A percentile compares a stretch with the other conserved stretches of the same genome.
These are phyloP conservation scores for Anthoceros angustus DNA, from an alignment of 225 moss, liverwort and hornwort genomes.

Conservation along the genomic window DNA sequence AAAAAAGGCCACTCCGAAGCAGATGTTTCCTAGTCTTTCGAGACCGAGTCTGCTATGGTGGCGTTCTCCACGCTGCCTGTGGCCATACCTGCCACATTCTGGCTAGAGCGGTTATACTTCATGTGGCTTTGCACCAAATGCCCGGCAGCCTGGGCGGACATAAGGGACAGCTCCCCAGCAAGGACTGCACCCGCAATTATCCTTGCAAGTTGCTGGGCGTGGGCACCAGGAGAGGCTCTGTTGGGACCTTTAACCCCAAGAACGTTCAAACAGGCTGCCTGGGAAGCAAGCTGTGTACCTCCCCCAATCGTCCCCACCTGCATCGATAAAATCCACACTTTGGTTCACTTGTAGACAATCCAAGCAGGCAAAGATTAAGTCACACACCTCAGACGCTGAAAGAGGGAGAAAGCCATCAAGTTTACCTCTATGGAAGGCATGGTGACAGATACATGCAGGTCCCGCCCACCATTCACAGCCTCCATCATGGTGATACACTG, in stretches of 20 bases:
- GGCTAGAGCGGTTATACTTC: conserved; percentile 38
- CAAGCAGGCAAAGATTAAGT: no score
- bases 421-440: conserved; percentile 41
- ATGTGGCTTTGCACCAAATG: conserved; percentile 32
- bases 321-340: conserved; percentile 6
- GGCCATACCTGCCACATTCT: conserved; percentile 20
- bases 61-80: not conserved
- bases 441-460: conserved; percentile 32
- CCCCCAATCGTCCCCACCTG: conserved; percentile 46
- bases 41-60: no score
- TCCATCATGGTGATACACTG: conserved; percentile 45
- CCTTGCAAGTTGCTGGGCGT: conserved; percentile 28
- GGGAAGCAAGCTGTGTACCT: conserved; percentile 37
- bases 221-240: conserved; percentile 24
- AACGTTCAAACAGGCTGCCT: conserved; percentile 30
- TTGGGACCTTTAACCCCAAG: conserved; percentile 35
- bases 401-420: not conserved
- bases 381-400: not conserved
- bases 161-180: conserved; percentile 35
- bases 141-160: conserved; percentile 33
- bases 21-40: no score
- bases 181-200: conserved; percentile 31
- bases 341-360: not conserved
- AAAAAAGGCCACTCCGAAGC: no score
- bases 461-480: conserved; percentile 31